Conservation (phyloP, 129 eudicot genomes). For the Lactuca sativa region DNA sequence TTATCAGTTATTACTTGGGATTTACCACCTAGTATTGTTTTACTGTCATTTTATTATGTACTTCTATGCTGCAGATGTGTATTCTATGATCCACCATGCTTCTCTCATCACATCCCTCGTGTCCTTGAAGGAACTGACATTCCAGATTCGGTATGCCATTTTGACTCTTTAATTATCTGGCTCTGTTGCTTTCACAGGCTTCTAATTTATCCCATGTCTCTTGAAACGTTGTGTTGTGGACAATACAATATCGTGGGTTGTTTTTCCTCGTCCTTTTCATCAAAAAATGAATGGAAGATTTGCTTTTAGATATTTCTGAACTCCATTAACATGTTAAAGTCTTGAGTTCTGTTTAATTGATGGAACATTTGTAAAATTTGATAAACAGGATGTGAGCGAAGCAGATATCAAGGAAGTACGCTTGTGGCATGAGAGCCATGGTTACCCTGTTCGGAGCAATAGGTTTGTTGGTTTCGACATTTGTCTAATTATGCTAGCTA, state of each 20-base stretch:
- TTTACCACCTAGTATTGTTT: background rate
- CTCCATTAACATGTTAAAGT: background rate
- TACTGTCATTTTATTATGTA: background rate
- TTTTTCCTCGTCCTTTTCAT: background rate
- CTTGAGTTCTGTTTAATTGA: background rate
- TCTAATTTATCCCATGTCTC: background rate
- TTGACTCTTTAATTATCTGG: background rate
- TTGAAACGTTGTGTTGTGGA: background rate
- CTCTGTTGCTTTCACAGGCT: background rate
- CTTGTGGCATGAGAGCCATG: conserved; percentile 25
- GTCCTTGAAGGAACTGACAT: conserved; percentile 42
- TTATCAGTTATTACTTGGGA: background rate
- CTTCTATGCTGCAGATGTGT: conserved; percentile 32
- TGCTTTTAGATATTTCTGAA: background rate
- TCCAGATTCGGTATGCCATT: conserved; percentile 44
- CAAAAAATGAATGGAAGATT: no score
- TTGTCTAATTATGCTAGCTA: background rate
- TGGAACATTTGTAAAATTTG: background rate
- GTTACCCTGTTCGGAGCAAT: conserved; percentile 10
- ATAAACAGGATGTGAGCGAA: conserved; percentile 21
- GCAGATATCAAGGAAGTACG: conserved; percentile 7
- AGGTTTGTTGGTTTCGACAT: conserved; percentile 10
- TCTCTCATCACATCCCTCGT: conserved; percentile 25
- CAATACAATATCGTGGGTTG: background rate
- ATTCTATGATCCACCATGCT: conserved; percentile 32